phyloP scores from a whole-genome alignment of 2,329 filamentous ascomycete species.

The Colletotrichum brevisporum region DNA sequence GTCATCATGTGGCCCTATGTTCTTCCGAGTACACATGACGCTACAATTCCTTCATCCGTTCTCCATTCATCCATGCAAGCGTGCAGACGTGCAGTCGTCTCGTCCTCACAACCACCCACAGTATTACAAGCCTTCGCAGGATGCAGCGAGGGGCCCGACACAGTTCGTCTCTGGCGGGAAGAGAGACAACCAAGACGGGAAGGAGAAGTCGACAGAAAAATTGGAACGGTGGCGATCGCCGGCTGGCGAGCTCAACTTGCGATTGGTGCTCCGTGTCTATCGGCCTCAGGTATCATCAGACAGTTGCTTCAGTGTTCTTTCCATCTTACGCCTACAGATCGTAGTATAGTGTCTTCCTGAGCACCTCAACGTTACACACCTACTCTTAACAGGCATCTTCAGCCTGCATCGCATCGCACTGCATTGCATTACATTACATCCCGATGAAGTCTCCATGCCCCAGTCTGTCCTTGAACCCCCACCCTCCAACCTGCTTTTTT shows the following conservation, averaged over 20 bases:
- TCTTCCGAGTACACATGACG: slow-evolving; percentile 30
- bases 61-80: slow-evolving; percentile 25
- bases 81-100: slow-evolving; percentile 9
- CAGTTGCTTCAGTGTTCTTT: too few relatives aligned
- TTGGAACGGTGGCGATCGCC: too few relatives aligned
- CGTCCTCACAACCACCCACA: background rate
- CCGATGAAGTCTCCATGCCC: background rate
- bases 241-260: too few relatives aligned
- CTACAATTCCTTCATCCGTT: slow-evolving; percentile 23
- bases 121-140: slow-evolving; percentile 1
- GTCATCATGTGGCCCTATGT: slow-evolving; percentile 24
- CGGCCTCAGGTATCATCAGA: too few relatives aligned
- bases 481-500: slow-evolving; percentile 2
- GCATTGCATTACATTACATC: slow-evolving; percentile 26
- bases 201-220: too few relatives aligned
- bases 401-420: background rate
- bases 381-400: background rate
- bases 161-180: too few relatives aligned
- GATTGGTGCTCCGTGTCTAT: too few relatives aligned
- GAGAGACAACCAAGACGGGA: too few relatives aligned
- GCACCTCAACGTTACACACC: background rate
- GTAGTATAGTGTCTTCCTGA: background rate
- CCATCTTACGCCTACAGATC: too few relatives aligned
- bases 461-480: background rate
- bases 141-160: background rate